These are phyloP conservation scores for Coniella vitis DNA, from an alignment of 2,329 filamentous ascomycete genomes.

Conservation along the genomic window DNA sequence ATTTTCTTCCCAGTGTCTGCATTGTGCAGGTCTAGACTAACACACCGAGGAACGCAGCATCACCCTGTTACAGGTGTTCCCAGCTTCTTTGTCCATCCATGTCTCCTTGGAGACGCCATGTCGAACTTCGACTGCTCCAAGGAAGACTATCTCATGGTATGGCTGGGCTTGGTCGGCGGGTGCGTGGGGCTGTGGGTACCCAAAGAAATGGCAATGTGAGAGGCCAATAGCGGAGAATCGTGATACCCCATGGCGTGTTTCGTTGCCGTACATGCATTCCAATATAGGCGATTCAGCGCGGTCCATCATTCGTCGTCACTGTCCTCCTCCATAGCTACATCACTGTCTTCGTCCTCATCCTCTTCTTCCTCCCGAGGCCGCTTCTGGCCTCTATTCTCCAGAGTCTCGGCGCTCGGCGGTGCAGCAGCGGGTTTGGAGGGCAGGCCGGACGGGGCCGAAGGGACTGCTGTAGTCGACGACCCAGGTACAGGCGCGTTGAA, in stretches of 20 bases:
- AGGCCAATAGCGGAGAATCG: slow-evolving; percentile 16
- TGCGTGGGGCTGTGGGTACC: slow-evolving; percentile 75
- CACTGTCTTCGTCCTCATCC: slow-evolving; percentile 54
- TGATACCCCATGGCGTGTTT: neutral
- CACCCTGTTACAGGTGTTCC: slow-evolving; percentile 76
- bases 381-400: slow-evolving; percentile 59
- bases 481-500: slow-evolving; percentile 62
- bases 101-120: slow-evolving; percentile 79
- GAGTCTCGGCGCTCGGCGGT: slow-evolving; percentile 45
- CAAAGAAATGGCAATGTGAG: slow-evolving; percentile 52
- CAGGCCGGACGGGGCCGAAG: slow-evolving; percentile 31
- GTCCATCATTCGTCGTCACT: slow-evolving; percentile 59
- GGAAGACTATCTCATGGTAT: slow-evolving; percentile 73
- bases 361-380: slow-evolving; percentile 64
- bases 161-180: slow-evolving; percentile 81
- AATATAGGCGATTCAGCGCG: neutral
- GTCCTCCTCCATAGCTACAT: slow-evolving; percentile 62
- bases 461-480: slow-evolving; percentile 33
- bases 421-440: slow-evolving; percentile 43
- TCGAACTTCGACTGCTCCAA: slow-evolving; percentile 52
- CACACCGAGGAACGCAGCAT: slow-evolving; percentile 50
- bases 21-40: slow-evolving; percentile 31
- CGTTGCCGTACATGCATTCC: neutral
- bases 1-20: slow-evolving; percentile 5
- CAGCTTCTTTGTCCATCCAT: slow-evolving; percentile 89